Percentiles rank a stretch among this genome's conserved stretches.
These are phyloP conservation scores for Lojkania enalia DNA, from an alignment of 2,329 filamentous ascomycete species.

Conservation along the genomic window DNA sequence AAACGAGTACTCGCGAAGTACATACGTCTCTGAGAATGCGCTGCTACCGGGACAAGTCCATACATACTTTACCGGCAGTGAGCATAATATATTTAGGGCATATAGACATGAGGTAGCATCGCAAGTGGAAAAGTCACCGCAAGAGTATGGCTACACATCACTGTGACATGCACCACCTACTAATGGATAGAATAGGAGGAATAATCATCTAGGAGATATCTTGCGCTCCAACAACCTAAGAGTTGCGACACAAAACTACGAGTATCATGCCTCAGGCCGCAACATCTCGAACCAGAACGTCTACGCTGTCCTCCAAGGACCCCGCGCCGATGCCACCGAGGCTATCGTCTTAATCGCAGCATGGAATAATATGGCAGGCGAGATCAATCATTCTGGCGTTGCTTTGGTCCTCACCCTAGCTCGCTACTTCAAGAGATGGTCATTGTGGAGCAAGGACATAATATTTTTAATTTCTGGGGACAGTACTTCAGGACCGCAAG, in stretches of 20 bases:
- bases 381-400: slow-evolving; percentile 84
- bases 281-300: slow-evolving; percentile 81
- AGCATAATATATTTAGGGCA: slow-evolving; percentile 90
- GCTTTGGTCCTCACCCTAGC: slow-evolving; percentile 83
- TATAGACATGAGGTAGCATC: slow-evolving; percentile 81
- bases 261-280: slow-evolving; percentile 77
- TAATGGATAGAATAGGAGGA: slow-evolving; percentile 52
- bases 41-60: slow-evolving; percentile 94
- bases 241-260: slow-evolving; percentile 83
- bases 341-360: slow-evolving; percentile 90
- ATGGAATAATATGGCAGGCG: slow-evolving; percentile 79
- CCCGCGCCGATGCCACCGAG: slow-evolving; percentile 93
- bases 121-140: slow-evolving; percentile 51
- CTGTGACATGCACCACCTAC: slow-evolving; percentile 5
- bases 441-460: slow-evolving; percentile 98
- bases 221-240: slow-evolving; percentile 81
- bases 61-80: slow-evolving; percentile 95
- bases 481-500: slow-evolving; percentile 86
- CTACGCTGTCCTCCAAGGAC: slow-evolving; percentile 91
- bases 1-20: slow-evolving; percentile 85
- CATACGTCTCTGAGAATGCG: slow-evolving; percentile 97
- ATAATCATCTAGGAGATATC: slow-evolving; percentile 73
- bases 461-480: slow-evolving; percentile 89
- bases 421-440: slow-evolving; percentile 97
- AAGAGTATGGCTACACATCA: slow-evolving; percentile 37